phyloP scores from a whole-genome alignment of 2,329 filamentous ascomycete genomes.

The Trichocomaceae sp. region DNA sequence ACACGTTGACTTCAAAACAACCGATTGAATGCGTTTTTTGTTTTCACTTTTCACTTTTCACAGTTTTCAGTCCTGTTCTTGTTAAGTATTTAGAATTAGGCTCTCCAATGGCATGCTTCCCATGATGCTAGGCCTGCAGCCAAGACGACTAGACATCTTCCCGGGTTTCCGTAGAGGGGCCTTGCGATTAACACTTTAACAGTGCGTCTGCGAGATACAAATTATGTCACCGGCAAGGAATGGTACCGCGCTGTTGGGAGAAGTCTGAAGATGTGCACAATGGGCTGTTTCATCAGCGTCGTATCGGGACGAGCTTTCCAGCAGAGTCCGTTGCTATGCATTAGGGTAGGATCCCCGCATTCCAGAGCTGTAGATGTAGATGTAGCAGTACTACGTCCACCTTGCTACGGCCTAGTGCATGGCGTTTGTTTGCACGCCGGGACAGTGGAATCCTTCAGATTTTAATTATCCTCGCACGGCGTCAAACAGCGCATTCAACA shows the following conservation, averaged over 20 bases:
- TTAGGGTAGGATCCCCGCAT: conserved; percentile 14
- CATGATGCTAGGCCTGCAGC: neutral
- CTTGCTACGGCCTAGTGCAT: too few relatives aligned
- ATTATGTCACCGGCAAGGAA: conserved; percentile 10
- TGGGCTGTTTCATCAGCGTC: conserved; percentile 1
- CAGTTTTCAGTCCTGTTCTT: neutral
- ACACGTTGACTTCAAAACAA: neutral
- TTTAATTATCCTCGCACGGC: neutral
- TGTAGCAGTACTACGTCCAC: neutral
- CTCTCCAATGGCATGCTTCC: neutral
- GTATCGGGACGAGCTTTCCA: conserved; percentile 9
- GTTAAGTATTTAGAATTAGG: neutral
- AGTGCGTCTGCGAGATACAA: conserved; percentile 6
- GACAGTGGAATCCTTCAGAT: neutral
- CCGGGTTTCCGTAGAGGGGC: neutral
- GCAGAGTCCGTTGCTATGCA: conserved; percentile 13
- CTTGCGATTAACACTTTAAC: conserved; percentile 4
- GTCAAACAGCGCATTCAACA: neutral
- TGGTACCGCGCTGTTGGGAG: conserved; percentile 9
- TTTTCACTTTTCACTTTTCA: too few relatives aligned
- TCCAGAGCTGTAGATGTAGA: conserved; percentile 12
- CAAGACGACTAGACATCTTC: conserved; percentile 1
- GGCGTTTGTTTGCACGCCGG: neutral
- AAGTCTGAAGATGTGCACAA: neutral
- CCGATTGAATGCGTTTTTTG: neutral